Conservation (phyloP, 352 stramenopile species). For the Phytophthora syringae region DNA sequence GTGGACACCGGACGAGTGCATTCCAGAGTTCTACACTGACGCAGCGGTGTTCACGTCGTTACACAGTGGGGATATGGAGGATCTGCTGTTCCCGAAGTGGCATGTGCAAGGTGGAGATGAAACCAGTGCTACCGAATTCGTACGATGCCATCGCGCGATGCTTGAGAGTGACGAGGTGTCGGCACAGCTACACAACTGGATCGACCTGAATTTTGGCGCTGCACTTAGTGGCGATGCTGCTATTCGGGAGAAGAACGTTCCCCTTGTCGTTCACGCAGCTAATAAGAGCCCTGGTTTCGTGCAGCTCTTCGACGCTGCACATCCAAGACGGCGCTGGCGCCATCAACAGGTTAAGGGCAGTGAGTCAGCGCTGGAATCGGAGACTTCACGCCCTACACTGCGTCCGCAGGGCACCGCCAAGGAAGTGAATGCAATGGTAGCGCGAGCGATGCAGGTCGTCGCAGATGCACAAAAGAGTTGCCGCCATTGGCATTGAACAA, state of each 20-base stretch:
- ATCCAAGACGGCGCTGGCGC: slow-evolving; percentile 39
- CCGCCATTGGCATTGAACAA: slow-evolving; percentile 16
- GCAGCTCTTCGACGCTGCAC: slow-evolving; percentile 60
- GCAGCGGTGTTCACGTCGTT: slow-evolving; percentile 85
- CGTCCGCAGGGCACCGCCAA: slow-evolving; percentile 29
- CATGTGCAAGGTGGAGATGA: slow-evolving; percentile 17
- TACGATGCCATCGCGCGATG: slow-evolving; percentile 90
- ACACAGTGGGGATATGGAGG: slow-evolving; percentile 74
- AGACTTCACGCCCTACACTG: slow-evolving; percentile 7
- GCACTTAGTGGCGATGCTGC: slow-evolving; percentile 80
- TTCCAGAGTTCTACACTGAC: slow-evolving; percentile 95
- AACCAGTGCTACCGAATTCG: slow-evolving; percentile 65
- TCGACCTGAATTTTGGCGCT: slow-evolving; percentile 96
- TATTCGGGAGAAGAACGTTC: slow-evolving; percentile 92
- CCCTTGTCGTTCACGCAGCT: slow-evolving; percentile 55
- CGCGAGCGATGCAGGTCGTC: slow-evolving; percentile 43
- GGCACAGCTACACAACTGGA: slow-evolving; percentile 91
- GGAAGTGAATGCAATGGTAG: slow-evolving; percentile 47
- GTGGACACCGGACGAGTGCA: slow-evolving; percentile 97
- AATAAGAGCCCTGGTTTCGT: slow-evolving; percentile 81
- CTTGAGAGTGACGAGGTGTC: slow-evolving; percentile 93
- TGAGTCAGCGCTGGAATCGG: slow-evolving; percentile 1
- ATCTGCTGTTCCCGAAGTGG: slow-evolving; percentile 78
- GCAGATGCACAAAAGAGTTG: slow-evolving; percentile 33
- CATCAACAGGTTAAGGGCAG: not conserved